A percentile compares a stretch with the other conserved stretches of the same genome.
Evolutionary conservation across 2,329 filamentous ascomycete genomes (phyloP).

Genomic region (Raffaelea deltoideospora): DNA sequence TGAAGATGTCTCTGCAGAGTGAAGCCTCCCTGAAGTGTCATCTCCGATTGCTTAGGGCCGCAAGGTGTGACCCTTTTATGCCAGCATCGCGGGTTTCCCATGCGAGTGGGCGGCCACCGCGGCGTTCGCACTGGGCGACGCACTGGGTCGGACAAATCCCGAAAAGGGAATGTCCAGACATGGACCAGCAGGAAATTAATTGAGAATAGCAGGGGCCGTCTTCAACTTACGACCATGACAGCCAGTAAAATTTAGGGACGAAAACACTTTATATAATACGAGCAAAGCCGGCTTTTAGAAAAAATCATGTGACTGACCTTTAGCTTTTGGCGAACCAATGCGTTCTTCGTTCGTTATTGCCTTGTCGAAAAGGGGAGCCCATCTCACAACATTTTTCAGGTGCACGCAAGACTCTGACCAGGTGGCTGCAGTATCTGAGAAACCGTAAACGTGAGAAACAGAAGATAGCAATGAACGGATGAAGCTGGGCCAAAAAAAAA

Average conservation of each 20-base stretch:
- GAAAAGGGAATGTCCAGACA: constrained; percentile 37
- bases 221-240: constrained; percentile 12
- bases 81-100: constrained; percentile 52
- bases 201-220: constrained; percentile 28
- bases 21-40: constrained; percentile 54
- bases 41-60: constrained; percentile 52
- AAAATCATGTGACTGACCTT: too few relatives aligned
- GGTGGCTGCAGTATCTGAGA: too few relatives aligned
- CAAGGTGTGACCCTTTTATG: too few relatives aligned
- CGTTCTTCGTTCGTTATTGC: too few relatives aligned
- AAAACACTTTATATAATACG: constrained; percentile 3
- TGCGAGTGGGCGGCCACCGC: constrained; percentile 52
- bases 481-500: too few relatives aligned
- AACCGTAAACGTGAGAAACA: too few relatives aligned
- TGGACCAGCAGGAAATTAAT: constrained; percentile 31
- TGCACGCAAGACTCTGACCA: too few relatives aligned
- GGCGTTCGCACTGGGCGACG: constrained; percentile 54
- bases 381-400: too few relatives aligned
- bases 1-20: constrained; percentile 59
- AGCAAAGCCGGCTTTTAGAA: not conserved
- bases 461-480: too few relatives aligned
- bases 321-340: too few relatives aligned
- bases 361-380: too few relatives aligned
- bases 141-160: constrained; percentile 14
- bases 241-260: not conserved